phyloP scores from a whole-genome alignment of 768 basidiomycete genomes.

The Lyophyllum shimeji region DNA sequence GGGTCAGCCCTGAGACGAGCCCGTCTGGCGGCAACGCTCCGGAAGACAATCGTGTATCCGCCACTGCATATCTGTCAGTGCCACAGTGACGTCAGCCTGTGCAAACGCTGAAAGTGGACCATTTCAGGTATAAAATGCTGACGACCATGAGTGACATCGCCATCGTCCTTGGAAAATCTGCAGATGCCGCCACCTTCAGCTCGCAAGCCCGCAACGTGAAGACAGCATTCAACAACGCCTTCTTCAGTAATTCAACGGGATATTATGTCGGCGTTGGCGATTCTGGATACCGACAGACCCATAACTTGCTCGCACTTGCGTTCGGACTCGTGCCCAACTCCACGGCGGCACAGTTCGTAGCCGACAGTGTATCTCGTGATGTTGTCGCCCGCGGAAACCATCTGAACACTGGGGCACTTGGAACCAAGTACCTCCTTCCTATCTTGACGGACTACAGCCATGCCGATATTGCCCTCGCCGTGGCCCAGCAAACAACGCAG shows the following conservation, averaged over 20 bases:
- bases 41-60: slow-evolving; percentile 27
- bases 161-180: slow-evolving; percentile 19
- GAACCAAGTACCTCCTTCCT: slow-evolving; percentile 27
- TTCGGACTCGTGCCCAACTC: slow-evolving; percentile 22
- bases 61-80: slow-evolving; percentile 29
- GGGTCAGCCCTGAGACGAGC: slow-evolving; percentile 46
- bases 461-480: slow-evolving; percentile 22
- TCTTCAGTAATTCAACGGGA: slow-evolving; percentile 19
- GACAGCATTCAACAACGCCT: slow-evolving; percentile 25
- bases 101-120: background rate
- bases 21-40: slow-evolving; percentile 29
- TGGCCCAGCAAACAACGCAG: slow-evolving; percentile 27
- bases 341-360: slow-evolving; percentile 20
- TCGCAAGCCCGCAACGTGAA: slow-evolving; percentile 24
- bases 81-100: background rate
- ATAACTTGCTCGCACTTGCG: slow-evolving; percentile 27
- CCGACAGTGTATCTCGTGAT: slow-evolving; percentile 25
- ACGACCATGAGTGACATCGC: slow-evolving; percentile 25
- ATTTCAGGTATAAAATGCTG: slow-evolving; percentile 28
- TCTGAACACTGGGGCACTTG: slow-evolving; percentile 22
- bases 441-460: slow-evolving; percentile 23
- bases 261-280: slow-evolving; percentile 27
- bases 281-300: slow-evolving; percentile 27
- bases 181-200: slow-evolving; percentile 23
- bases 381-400: slow-evolving; percentile 19